These are phyloP conservation scores for Aspergillus egyptiacus DNA, from an alignment of 495 filamentous ascomycete species.

Conservation along the genomic window DNA sequence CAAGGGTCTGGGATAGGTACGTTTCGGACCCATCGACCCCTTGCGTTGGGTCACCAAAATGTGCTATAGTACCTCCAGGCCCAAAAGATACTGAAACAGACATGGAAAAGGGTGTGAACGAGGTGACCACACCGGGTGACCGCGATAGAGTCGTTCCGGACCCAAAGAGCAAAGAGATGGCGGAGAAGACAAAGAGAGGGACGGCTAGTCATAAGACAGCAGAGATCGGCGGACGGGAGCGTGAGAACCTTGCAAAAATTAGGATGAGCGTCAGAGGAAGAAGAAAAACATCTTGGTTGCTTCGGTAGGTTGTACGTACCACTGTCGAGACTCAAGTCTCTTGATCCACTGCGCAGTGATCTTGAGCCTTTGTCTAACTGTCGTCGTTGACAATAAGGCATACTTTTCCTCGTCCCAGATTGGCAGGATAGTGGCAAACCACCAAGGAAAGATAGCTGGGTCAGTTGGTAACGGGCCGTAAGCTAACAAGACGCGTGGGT, in stretches of 20 bases:
- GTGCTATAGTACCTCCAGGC: conserved; percentile 13
- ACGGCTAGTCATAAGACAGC: conserved; percentile 49
- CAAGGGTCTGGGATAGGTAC: conserved; percentile 32
- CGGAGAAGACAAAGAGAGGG: conserved; percentile 38
- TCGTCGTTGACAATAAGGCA: conserved; percentile 58
- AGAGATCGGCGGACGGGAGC: conserved; percentile 26
- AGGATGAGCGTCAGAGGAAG: conserved; percentile 15
- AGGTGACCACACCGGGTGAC: conserved; percentile 26
- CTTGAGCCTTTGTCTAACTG: conserved; percentile 75
- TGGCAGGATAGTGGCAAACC: conserved; percentile 80
- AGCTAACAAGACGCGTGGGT: conserved; percentile 59
- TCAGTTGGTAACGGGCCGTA: conserved; percentile 74
- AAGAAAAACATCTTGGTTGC: conserved; percentile 7
- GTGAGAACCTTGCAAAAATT: conserved; percentile 21
- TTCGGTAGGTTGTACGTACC: conserved; percentile 47
- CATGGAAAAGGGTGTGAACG: conserved; percentile 33
- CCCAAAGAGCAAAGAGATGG: conserved; percentile 25
- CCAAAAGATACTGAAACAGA: conserved; percentile 41
- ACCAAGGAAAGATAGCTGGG: conserved; percentile 76
- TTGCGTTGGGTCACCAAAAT: conserved; percentile 6
- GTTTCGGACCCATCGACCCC: conserved; percentile 16
- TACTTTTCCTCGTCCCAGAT: conserved; percentile 76
- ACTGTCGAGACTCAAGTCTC: conserved; percentile 63
- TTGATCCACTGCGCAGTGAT: conserved; percentile 70
- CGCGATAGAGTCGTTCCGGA: conserved; percentile 23